A percentile compares a stretch with the other conserved stretches of the same genome.
Evolutionary conservation across 2,329 filamentous ascomycete genomes (phyloP).

Genomic region (Phoma sp.): DNA sequence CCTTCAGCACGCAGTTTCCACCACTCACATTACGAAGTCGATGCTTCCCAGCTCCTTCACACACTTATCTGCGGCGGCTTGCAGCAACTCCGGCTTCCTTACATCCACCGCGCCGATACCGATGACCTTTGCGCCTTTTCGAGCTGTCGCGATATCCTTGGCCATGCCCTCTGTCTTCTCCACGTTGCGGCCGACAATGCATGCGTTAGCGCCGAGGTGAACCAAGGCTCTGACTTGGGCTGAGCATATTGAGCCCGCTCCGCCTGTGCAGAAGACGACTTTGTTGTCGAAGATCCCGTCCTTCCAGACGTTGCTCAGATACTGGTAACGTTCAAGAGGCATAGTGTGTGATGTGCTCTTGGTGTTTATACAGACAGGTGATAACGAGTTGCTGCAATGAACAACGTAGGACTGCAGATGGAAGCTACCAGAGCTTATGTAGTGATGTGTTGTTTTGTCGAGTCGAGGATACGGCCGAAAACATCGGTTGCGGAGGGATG

Average conservation of each 20-base stretch:
- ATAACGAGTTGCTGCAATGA: neutral
- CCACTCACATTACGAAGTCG: slow-evolving; percentile 84
- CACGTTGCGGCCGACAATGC: slow-evolving; percentile 88
- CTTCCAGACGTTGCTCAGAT: slow-evolving; percentile 82
- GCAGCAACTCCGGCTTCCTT: slow-evolving; percentile 67
- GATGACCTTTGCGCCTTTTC: slow-evolving; percentile 81
- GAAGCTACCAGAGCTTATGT: slow-evolving; percentile 1
- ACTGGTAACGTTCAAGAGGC: slow-evolving; percentile 73
- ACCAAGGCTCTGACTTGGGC: slow-evolving; percentile 92
- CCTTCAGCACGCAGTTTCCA: neutral
- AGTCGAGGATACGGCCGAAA: slow-evolving; percentile 32
- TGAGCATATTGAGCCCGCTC: slow-evolving; percentile 91
- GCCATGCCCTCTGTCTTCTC: slow-evolving; percentile 86
- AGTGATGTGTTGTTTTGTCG: slow-evolving; percentile 16
- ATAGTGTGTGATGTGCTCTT: slow-evolving; percentile 54
- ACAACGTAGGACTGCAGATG: too few species aligned
- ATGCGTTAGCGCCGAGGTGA: slow-evolving; percentile 88
- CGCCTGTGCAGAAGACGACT: slow-evolving; percentile 93
- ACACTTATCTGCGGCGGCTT: slow-evolving; percentile 78
- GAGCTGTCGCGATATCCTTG: slow-evolving; percentile 78
- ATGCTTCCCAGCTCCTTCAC: slow-evolving; percentile 83
- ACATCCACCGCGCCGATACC: slow-evolving; percentile 81
- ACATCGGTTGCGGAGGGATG: slow-evolving; percentile 11
- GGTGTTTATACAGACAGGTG: neutral
- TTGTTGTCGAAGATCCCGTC: slow-evolving; percentile 89